Conservation (phyloP, 2,329 filamentous ascomycete genomes). For the Beauveria sp. region DNA sequence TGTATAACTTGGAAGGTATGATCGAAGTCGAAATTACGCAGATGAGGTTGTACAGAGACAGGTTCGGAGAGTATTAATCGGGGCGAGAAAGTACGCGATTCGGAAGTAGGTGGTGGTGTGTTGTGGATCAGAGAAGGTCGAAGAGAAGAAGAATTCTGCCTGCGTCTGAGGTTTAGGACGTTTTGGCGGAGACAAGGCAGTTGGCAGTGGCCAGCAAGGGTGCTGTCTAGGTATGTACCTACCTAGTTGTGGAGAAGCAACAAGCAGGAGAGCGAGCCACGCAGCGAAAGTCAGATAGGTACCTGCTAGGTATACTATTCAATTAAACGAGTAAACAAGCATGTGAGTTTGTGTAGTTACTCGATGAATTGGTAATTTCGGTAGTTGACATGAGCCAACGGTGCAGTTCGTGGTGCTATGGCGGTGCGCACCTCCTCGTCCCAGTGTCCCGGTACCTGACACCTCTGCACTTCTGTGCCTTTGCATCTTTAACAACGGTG, state of each 20-base stretch:
- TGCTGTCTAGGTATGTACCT: too few relatives aligned
- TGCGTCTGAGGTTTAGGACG: slow-evolving; percentile 4
- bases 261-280: background rate
- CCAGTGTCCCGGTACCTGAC: too few relatives aligned
- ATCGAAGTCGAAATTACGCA: background rate
- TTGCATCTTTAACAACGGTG: too few relatives aligned
- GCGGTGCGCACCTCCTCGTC: too few relatives aligned
- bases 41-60: background rate
- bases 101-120: slow-evolving; percentile 7
- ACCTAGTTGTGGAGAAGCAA: slow-evolving; percentile 1
- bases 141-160: slow-evolving; percentile 10
- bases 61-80: background rate
- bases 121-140: slow-evolving; percentile 11
- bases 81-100: background rate
- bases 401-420: too few relatives aligned
- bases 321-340: background rate
- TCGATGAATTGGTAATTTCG: too few relatives aligned
- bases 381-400: too few relatives aligned
- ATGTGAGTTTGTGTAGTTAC: too few relatives aligned
- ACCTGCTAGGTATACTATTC: background rate
- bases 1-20: background rate
- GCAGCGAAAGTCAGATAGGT: background rate
- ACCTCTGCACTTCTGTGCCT: too few relatives aligned
- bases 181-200: background rate
- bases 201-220: background rate